Evolutionary conservation across 306 rosid species (phyloP).

Genomic region (Sindora glabra): DNA sequence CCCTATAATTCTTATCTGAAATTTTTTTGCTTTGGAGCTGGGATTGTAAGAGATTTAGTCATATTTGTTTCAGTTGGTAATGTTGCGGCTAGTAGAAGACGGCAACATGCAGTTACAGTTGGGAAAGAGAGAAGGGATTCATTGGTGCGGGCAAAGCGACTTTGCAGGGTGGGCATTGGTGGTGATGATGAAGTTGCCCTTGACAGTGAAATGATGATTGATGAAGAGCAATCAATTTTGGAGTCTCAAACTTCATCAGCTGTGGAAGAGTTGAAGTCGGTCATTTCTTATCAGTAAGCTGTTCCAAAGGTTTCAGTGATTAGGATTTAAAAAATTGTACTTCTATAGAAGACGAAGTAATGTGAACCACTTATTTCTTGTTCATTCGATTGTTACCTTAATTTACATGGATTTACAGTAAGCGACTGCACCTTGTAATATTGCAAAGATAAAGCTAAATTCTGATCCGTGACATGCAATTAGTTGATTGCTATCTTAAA

Average conservation of each 20-base stretch:
- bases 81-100: constrained; percentile 61
- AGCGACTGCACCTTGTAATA: background rate
- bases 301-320: background rate
- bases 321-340: background rate
- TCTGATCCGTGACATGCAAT: background rate
- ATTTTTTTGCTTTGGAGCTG: background rate
- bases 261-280: constrained; percentile 66
- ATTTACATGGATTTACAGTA: background rate
- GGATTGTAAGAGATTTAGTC: constrained; percentile 3
- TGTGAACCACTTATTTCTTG: background rate
- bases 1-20: no score
- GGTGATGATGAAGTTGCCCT: constrained; percentile 21
- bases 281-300: constrained; percentile 63
- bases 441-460: background rate
- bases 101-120: constrained; percentile 64
- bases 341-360: background rate
- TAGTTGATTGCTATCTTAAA: background rate
- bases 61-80: constrained; percentile 50
- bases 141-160: constrained; percentile 71
- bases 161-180: constrained; percentile 59
- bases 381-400: background rate
- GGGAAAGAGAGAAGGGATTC: constrained; percentile 83
- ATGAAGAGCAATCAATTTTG: constrained; percentile 70
- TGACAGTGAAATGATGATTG: constrained; percentile 61
- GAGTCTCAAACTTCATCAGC: constrained; percentile 73